A percentile compares a stretch with the other conserved stretches of the same genome.
These are phyloP conservation scores for Phaeoacremonium minimum DNA, from an alignment of 2,329 filamentous ascomycete genomes.

Conservation along the genomic window DNA sequence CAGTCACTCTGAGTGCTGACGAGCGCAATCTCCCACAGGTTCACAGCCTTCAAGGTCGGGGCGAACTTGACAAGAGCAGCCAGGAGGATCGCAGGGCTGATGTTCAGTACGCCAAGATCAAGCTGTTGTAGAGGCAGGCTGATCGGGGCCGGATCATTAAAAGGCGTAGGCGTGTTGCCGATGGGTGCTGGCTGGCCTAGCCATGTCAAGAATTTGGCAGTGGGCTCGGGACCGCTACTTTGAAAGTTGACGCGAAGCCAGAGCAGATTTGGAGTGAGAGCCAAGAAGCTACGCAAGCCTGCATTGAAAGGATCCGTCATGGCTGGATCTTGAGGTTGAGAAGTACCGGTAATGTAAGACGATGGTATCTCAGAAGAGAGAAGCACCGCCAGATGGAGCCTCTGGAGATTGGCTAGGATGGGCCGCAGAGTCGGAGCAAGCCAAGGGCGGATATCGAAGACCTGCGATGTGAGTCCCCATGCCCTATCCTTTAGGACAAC, in stretches of 20 bases:
- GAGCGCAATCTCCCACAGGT: background rate
- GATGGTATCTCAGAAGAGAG: background rate
- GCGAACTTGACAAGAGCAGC: background rate
- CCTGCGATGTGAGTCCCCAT: constrained; percentile 27
- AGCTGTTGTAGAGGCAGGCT: background rate
- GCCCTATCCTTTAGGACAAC: constrained; percentile 31
- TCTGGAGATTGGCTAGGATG: constrained; percentile 39
- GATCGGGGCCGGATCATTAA: background rate
- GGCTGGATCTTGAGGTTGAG: background rate
- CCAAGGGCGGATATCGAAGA: constrained; percentile 41
- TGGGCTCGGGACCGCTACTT: background rate
- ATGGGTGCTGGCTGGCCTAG: background rate
- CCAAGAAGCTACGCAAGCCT: constrained; percentile 30
- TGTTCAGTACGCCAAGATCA: background rate
- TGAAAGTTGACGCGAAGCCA: constrained; percentile 50
- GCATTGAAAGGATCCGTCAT: constrained; percentile 7
- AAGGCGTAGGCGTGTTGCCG: background rate
- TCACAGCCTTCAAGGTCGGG: background rate
- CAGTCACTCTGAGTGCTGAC: no score
- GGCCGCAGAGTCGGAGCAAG: constrained; percentile 28
- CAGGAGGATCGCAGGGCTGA: constrained; percentile 32
- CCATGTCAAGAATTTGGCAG: background rate
- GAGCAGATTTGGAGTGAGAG: constrained; percentile 33
- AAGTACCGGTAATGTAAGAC: no score
- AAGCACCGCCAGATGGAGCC: constrained; percentile 32